Evolutionary conservation across 805 yeast species (phyloP), one percentile per base, ranked within the genome.

Genomic region (Candida nemodendra): DNA sequence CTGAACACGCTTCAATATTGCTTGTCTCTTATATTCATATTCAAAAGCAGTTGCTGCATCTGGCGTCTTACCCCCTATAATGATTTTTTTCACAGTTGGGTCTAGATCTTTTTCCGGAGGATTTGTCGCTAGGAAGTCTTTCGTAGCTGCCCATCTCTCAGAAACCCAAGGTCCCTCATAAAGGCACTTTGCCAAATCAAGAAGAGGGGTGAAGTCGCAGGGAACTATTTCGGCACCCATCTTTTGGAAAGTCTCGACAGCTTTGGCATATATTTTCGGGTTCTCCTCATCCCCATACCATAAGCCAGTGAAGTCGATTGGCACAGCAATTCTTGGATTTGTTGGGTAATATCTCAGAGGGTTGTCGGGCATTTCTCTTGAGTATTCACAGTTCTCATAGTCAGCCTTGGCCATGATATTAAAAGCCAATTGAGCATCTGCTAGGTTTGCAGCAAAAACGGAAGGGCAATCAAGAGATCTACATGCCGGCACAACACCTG

Each of bases 101-200:
- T 91, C 96, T 51, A 91, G 67, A 33, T 83, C 73, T 23, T 74
- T 71, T 29, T 61, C 69, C 22, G 93, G 87, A 14, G 93, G 89
- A 54, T 79, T 74, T 6, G 84, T 70, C 19, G 76, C 76, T 40
- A 86, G 71, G 50, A 84, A 84, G 28, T 83, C 86, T 50, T 78
- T 75, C 25, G 80, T 76, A 18, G 96, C 96, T 45, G 87, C 79
- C 65, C 79, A 89, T 51, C 99, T 77, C 67, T 91, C 99, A 17
- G 95, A 87, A 9, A 91, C 98, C 99, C 99, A 91, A n/a, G 98
- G 85, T 41, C 99, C 99, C 57, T 91, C 97, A 59, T 91, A 91
- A 25, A 91, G 72, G 56, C 93, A 85, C 51, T 78, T 78, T 13
- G 98, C 99, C 40, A 91, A 71, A 25, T 84, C 84, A 44, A 86